Base-by-base conservation (phyloP, 2,329 filamentous ascomycete genomes). In the Clonostachys rosea region DNA sequence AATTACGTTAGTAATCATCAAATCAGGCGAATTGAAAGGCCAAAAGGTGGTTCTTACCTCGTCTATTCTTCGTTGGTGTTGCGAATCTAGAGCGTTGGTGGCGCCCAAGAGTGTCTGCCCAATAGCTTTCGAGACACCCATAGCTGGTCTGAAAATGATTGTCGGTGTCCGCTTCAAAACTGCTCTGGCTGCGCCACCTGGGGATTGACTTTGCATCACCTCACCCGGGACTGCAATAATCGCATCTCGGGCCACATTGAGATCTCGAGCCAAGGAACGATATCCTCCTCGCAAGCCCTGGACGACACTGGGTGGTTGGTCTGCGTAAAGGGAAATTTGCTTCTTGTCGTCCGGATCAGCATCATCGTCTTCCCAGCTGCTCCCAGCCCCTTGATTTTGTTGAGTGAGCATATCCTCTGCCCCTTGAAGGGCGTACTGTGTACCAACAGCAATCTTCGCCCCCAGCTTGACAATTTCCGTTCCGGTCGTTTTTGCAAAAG, bases 191-290 rank as follows among this genome's bases (percentile, higher is more conserved):
- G 88, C 90, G 3, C 89, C 90, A 40, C 84, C 81, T 1, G 92
- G 91, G 49, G 83, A 91, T 18, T 83, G 81, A 58, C 87, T 91
- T 59, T 96, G 91, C 75, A 95, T 86, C 1, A 95, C 81, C 62
- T 97, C 92, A 1, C 87, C 89, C 1, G 94, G 92, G 24, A 99
- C 89, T 2, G 92, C 94, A 57, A 99, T 92, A 49, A 99, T 90
- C 10, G 92, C 94, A 67, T 99, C 91, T 48, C 86, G 78, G 1
- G 94, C 89, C 41, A 91, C 75, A 37, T 92, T 77, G n/a, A 99
- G 74, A 64, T 99, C 95, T 34, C 91, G 82, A 50, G 91, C 84
- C 30, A 99, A 75, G 46, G 91, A 89, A 30, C 84, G 75, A 57
- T 91, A 92, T 5, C 91, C 94, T 12, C 88, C 88, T 4, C 87